Conservation (phyloP, 345 rosid genomes). For the Syzygium aromaticum region DNA sequence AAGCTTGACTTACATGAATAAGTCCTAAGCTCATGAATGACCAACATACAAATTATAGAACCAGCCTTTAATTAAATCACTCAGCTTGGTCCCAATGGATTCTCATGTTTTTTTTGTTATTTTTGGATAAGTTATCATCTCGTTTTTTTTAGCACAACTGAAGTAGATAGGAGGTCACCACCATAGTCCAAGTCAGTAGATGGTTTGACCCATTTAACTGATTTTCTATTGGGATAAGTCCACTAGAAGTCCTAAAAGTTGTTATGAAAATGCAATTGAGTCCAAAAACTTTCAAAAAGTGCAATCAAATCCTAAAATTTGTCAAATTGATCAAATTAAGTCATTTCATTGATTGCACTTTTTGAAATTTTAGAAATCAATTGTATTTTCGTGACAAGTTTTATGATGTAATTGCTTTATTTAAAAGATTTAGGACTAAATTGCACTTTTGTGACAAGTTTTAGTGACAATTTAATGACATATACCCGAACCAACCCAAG, state of each 20-base stretch:
- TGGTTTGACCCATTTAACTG: neutral
- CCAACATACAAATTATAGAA: neutral
- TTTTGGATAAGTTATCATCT: neutral
- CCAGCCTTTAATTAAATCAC: neutral
- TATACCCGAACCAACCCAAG: fast-evolving
- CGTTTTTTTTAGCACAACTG: neutral
- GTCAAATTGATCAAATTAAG: no score
- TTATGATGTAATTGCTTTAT: no score
- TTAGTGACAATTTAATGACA: neutral
- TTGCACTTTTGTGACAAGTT: no score
- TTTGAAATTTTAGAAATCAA: no score
- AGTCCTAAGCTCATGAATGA: neutral
- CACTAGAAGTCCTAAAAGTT: no score
- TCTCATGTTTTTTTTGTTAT: neutral
- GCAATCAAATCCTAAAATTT: no score
- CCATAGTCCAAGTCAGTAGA: neutral
- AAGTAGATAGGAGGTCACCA: neutral
- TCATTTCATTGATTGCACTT: no score
- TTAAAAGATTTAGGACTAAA: no score
- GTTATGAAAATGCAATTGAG: neutral
- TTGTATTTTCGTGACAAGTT: no score
- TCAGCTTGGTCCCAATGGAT: neutral
- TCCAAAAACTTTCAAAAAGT: no score
- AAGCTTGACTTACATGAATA: neutral
- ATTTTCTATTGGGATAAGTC: neutral